Evolutionary conservation across 2,329 filamentous ascomycete species (phyloP), one percentile per base, ranked within the genome.

Genomic region (Fusarium camptoceras): DNA sequence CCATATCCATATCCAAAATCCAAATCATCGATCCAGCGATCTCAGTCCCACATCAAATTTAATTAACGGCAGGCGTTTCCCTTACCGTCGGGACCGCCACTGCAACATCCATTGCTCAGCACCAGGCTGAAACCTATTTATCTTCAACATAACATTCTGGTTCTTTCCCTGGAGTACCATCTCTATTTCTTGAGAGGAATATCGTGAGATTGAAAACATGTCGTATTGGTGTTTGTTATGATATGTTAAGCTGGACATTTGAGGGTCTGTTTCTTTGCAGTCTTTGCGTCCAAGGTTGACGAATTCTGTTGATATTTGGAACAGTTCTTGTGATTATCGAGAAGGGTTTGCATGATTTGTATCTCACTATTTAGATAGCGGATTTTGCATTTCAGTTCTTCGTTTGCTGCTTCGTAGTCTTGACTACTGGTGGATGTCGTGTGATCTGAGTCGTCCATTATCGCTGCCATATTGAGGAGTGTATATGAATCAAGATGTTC

Each of bases 251-350:
- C n/a, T 1, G 11, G 55, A 7, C 30, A 34, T 3, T 42, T 28
- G 5, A 66, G 11, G 1, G 43, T 2, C 22, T 14, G 8, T 2
- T 22, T 8, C 14, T 66, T n/a, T 22, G 15, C 1, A 7, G 10
- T 8, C 34, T 66, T 46, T 0, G 48, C 22, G 10, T 20, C 14
- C 25, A 46, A 0, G 3, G 4, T 6, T 8, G 53, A 25, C 1
- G 41, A 11, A 10, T 6, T 41, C 0, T 46, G 37, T 8, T n/a
- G 30, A 3, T 25, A 37, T 20, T 34, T 61, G 11, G 14, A 7
- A 24, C 63, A 66, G 6, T 55, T 1, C 11, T 66, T 66, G n/a
- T 66, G 63, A 0, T 1, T 15, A 1, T 66, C 30, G 9, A 66
- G 63, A 0, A 66, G 9, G 5, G 48, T 4, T 8, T 30, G 34